Conservation (phyloP, 192 early-diverging fungal species). For the Endogone sp. region DNA sequence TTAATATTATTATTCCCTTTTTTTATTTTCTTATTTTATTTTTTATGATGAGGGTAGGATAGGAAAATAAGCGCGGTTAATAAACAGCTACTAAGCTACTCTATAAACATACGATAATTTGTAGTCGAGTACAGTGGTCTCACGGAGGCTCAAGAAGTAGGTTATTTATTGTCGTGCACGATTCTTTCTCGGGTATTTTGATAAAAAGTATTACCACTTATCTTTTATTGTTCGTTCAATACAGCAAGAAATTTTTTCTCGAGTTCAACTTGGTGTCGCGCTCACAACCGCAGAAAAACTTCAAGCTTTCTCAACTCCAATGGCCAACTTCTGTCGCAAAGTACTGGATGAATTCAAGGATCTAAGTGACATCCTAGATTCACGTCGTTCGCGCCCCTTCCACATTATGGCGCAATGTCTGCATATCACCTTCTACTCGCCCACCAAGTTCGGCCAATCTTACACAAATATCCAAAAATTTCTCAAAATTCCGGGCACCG, state of each 20-base stretch:
- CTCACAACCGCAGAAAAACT: constrained; percentile 25
- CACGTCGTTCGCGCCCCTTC: neutral
- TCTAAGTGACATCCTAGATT: neutral
- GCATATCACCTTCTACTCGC: neutral
- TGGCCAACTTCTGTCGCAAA: constrained; percentile 4
- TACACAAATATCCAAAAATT: neutral
- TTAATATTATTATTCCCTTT: constrained; percentile 2
- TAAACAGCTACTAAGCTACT: neutral
- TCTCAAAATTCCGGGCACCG: neutral
- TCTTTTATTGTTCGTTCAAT: neutral
- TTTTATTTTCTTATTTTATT: neutral
- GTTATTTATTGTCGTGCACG: neutral
- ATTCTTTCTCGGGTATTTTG: neutral
- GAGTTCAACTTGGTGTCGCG: constrained; percentile 23
- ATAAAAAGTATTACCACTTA: neutral
- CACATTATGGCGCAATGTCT: neutral
- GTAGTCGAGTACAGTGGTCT: constrained; percentile 24
- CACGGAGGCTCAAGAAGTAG: constrained; percentile 17
- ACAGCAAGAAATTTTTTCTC: constrained; percentile 24
- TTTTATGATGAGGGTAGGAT: neutral
- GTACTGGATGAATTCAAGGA: neutral
- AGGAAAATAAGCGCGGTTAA: neutral
- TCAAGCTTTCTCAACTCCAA: constrained; percentile 18
- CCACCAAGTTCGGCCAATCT: neutral
- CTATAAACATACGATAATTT: neutral